Evolutionary conservation across 192 early-diverging fungal genomes (phyloP).

Genomic region (Entomortierella lignicola): DNA sequence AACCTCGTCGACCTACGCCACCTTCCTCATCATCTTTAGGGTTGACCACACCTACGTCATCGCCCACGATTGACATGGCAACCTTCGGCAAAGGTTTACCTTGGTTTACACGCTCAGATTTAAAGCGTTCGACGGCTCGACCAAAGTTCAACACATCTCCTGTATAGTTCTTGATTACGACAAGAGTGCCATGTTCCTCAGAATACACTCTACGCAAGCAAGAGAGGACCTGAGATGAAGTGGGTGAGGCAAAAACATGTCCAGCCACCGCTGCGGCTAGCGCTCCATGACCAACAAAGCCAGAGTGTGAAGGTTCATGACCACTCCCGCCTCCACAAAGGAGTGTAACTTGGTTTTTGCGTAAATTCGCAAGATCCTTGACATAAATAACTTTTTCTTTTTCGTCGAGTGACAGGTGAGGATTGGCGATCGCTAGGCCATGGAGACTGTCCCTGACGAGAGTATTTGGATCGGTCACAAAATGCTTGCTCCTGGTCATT

Average conservation of each 20-base stretch:
- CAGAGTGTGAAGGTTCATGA: constrained; percentile 88
- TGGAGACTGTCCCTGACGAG: constrained; percentile 71
- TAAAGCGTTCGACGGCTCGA: constrained; percentile 81
- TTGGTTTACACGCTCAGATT: constrained; percentile 70
- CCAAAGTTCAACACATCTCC: constrained; percentile 86
- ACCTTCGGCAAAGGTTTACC: constrained; percentile 58
- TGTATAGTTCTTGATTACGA: constrained; percentile 92
- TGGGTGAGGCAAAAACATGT: constrained; percentile 89
- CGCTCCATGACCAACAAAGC: constrained; percentile 80
- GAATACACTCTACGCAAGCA: constrained; percentile 73
- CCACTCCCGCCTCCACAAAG: constrained; percentile 87
- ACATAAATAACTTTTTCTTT: constrained; percentile 75
- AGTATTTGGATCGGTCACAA: constrained; percentile 67
- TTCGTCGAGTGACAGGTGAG: constrained; percentile 67
- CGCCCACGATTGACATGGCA: constrained; percentile 81
- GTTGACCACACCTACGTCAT: constrained; percentile 84
- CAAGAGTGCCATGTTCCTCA: constrained; percentile 71
- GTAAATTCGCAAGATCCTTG: constrained; percentile 62
- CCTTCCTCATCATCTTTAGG: constrained; percentile 62
- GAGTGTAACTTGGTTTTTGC: constrained; percentile 74
- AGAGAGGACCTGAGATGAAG: constrained; percentile 79
- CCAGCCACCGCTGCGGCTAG: constrained; percentile 85
- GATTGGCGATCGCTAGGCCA: constrained; percentile 69
- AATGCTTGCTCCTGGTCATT: constrained; percentile 57
- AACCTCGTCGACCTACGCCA: constrained; percentile 79